Percentiles rank a stretch among this genome's conserved stretches.
phyloP scores from a whole-genome alignment of 495 filamentous ascomycete genomes.

The Podospora comata region DNA sequence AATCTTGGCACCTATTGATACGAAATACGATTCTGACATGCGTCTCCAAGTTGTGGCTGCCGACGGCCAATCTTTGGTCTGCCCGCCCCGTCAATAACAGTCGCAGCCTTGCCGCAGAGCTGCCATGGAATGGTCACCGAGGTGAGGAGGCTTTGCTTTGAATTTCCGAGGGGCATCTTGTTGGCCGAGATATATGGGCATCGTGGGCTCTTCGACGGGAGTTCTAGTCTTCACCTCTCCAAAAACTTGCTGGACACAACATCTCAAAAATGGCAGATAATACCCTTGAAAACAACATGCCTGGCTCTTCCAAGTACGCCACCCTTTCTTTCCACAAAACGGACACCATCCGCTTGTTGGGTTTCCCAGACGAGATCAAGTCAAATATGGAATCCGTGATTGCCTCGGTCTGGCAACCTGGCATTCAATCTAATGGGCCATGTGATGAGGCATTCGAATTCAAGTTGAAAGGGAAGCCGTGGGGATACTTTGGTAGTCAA shows the following conservation, averaged over 20 bases:
- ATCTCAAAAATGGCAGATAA: background rate
- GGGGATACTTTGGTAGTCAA: slow-evolving; percentile 17
- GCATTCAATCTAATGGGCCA: slow-evolving; percentile 9
- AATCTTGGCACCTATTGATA: background rate
- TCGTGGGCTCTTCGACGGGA: background rate
- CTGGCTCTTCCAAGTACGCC: slow-evolving; percentile 10
- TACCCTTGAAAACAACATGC: background rate
- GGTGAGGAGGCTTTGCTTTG: background rate
- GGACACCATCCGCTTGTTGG: slow-evolving; percentile 22
- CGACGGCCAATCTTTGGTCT: background rate
- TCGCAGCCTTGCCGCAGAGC: background rate
- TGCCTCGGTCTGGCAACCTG: slow-evolving; percentile 25
- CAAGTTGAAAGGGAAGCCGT: slow-evolving; percentile 20
- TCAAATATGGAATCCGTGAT: slow-evolving; percentile 32
- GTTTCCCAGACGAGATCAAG: slow-evolving; percentile 21
- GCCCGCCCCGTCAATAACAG: background rate
- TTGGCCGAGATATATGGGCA: background rate
- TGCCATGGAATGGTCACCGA: background rate
- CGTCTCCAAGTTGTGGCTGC: background rate
- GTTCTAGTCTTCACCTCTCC: background rate
- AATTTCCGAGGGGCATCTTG: too few species aligned
- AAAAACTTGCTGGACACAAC: background rate
- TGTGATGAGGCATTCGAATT: slow-evolving; percentile 15
- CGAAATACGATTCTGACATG: background rate
- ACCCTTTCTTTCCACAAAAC: slow-evolving; percentile 24